phyloP scores from a whole-genome alignment of 805 yeast genomes.

The Lachancea mirantina region DNA sequence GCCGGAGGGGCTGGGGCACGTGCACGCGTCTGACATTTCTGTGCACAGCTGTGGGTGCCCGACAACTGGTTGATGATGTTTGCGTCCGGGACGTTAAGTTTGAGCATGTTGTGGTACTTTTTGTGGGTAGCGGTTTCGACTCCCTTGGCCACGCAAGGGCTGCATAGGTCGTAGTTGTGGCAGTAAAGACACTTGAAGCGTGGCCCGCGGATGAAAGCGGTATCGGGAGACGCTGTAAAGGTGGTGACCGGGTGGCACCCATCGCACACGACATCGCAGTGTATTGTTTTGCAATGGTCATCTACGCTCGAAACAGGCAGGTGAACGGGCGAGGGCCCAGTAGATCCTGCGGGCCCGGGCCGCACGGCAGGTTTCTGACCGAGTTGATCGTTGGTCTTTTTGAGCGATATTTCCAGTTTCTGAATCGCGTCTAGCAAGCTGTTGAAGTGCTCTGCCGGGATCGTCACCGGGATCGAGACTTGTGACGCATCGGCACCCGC shows the following conservation, averaged over 20 bases:
- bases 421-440: constrained; percentile 13
- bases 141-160: constrained; percentile 24
- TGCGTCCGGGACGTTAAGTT: constrained; percentile 14
- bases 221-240: not conserved
- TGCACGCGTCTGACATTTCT: not conserved
- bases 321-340: too few relatives aligned
- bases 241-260: constrained; percentile 19
- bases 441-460: constrained; percentile 15
- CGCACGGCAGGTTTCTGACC: constrained; percentile 2
- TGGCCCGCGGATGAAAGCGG: constrained; percentile 30
- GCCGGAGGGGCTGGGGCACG: not conserved
- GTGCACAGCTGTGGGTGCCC: not conserved
- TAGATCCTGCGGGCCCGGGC: not conserved
- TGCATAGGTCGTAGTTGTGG: constrained; percentile 44
- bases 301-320: too few relatives aligned
- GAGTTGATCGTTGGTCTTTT: constrained; percentile 2
- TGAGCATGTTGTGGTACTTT: constrained; percentile 16
- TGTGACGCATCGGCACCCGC: not conserved
- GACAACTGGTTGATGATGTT: constrained; percentile 7
- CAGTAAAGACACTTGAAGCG: constrained; percentile 45
- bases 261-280: constrained; percentile 20
- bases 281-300: constrained; percentile 8
- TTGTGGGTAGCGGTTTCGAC: constrained; percentile 14
- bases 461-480: constrained; percentile 4
- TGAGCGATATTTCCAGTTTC: constrained; percentile 13